Base-by-base conservation (phyloP, 768 basidiomycete genomes). In the Naematelia encephala region DNA sequence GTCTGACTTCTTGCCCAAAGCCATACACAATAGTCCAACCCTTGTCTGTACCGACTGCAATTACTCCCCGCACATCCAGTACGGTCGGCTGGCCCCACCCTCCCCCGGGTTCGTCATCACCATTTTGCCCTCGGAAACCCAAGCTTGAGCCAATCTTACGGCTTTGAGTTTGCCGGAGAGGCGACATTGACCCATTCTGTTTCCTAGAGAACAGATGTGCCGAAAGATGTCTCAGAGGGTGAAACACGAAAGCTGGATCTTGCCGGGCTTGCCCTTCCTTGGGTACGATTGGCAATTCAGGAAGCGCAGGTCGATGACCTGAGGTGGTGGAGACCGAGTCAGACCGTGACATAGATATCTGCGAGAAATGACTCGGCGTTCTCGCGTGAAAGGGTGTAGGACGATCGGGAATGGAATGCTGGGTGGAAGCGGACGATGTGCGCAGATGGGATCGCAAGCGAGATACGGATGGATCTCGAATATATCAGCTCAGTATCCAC, bases 1-100 rank as follows among this genome's bases (percentile, higher is more conserved):
- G 85, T 64, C 84, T 84, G 62, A 94, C 70, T 4, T 85, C 85
- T 75, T 98, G 94, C 69, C 86, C 87, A 73, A 96, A 97, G 76
- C 91, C 90, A 75, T 90, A 93, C 1, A 97, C 87, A 49, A 85
- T 81, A 44, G 89, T 81, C 68, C 82, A 85, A 12, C 93, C 96
- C 27, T 80, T 80, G 47, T 86, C 85, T 5, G 89, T 92, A 14
- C 96, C 96, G 5, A 97, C 80, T 64, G 91, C 96, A 29, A 99
- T 84, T 56, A 93, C 78, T 0, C 92, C 93, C 67, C 89, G 90
- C 12, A 89, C 88, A 10, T 87, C 85, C 56, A 97, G 74, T 8
- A 88, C 88, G 0, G 87, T 91, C 4, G 94, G 92, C 0, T 78
- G 79, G 1, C 89, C 90, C 16, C 81, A 73, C 23, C 14, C n/a